phyloP scores from a whole-genome alignment of 228 moss, liverwort and hornwort species.

The Sphagnum magellanicum region DNA sequence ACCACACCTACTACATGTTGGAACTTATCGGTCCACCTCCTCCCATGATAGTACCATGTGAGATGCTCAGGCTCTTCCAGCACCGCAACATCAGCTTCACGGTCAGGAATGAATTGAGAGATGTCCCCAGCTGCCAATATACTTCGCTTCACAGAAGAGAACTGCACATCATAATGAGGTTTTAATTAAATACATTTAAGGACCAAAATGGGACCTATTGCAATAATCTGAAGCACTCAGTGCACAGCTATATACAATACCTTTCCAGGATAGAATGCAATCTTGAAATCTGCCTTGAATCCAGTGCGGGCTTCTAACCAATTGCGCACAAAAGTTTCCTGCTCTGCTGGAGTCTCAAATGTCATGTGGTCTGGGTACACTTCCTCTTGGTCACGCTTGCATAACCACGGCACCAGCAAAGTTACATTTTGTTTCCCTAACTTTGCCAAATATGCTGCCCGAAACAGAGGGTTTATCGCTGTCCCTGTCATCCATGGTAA shows the following conservation, averaged over 20 bases:
- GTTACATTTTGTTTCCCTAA: slow-evolving; percentile 88
- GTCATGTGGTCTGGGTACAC: slow-evolving; percentile 92
- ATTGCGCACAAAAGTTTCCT: slow-evolving; percentile 80
- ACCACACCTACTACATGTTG: slow-evolving; percentile 97
- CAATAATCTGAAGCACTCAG: neutral
- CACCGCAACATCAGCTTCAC: slow-evolving; percentile 91
- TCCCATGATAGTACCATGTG: slow-evolving; percentile 93
- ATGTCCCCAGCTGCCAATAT: slow-evolving; percentile 89
- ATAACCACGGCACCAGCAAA: slow-evolving; percentile 91
- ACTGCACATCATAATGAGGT: slow-evolving; percentile 34
- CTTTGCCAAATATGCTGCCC: slow-evolving; percentile 93
- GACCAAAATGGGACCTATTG: neutral
- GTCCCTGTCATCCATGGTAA: slow-evolving; percentile 99
- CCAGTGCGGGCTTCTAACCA: slow-evolving; percentile 96
- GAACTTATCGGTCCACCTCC: slow-evolving; percentile 92
- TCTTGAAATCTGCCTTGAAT: slow-evolving; percentile 92
- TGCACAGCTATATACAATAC: slow-evolving; percentile 17
- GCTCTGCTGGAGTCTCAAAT: slow-evolving; percentile 85
- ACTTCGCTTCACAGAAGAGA: slow-evolving; percentile 81
- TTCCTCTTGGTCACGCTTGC: slow-evolving; percentile 84
- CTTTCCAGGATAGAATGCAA: slow-evolving; percentile 96
- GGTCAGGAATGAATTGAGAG: slow-evolving; percentile 79
- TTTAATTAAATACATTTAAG: neutral
- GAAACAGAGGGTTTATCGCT: slow-evolving; percentile 93
- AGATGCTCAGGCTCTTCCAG: slow-evolving; percentile 98